These are phyloP conservation scores for Akanthomyces dipterigenus DNA, from an alignment of 2,329 filamentous ascomycete species.

Conservation along the genomic window DNA sequence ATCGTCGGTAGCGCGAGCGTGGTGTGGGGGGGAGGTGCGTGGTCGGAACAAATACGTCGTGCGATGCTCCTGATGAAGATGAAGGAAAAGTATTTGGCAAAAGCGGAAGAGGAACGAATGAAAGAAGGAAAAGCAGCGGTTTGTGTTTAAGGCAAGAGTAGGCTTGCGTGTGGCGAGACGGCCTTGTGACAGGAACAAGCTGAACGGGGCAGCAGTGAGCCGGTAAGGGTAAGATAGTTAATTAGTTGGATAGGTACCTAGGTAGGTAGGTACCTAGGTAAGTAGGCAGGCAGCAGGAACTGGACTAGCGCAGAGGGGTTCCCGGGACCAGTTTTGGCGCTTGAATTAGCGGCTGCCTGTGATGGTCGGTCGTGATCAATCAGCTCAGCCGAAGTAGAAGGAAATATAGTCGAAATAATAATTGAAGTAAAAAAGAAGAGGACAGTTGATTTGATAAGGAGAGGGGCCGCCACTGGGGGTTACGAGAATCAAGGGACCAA, in stretches of 20 bases:
- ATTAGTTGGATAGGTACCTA: no score
- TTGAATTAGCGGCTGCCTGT: no score
- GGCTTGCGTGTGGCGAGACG: constrained; percentile 11
- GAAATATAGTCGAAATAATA: no score
- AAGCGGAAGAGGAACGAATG: neutral
- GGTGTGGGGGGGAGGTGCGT: neutral
- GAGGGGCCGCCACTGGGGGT: no score
- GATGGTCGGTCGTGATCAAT: no score
- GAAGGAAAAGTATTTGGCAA: neutral
- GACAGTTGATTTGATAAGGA: no score
- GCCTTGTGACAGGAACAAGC: constrained; percentile 12
- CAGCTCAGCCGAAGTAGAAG: no score
- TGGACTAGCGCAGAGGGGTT: neutral
- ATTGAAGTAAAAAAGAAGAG: no score
- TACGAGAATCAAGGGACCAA: neutral
- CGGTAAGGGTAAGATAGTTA: no score
- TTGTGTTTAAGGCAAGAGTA: constrained; percentile 9
- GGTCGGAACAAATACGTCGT: neutral
- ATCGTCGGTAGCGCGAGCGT: neutral
- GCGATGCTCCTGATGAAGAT: neutral
- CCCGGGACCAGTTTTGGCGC: no score
- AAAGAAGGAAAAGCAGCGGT: constrained; percentile 4
- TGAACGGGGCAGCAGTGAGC: constrained; percentile 2
- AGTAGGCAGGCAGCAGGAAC: neutral
- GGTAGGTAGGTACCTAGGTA: neutral